Base-by-base conservation (phyloP, 1,139 yeast genomes). In the Suhomyces guaymorum region DNA sequence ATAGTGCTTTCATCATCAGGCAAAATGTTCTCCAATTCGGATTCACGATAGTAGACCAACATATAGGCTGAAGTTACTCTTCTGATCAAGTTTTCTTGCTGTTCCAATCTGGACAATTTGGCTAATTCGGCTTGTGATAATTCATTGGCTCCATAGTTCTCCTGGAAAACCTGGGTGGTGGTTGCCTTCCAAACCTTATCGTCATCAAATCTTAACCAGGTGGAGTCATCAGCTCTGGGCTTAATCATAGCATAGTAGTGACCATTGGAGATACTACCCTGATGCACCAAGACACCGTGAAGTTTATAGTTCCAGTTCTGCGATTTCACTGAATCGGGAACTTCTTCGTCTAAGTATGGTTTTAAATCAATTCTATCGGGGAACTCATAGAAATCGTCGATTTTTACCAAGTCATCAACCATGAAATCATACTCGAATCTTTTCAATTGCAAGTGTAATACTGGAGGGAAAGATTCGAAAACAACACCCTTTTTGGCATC, bases 401-500 rank as follows among this genome's bases (percentile, higher is more conserved):
- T 83, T 59, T 92, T 92, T 26, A 88, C 88, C 68, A 90, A 75
- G 55, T 82, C 85, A 57, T 90, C 97, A 42, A 86, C 83, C 70
- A 82, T 80, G 57, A 89, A 90, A 59, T 94, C 97, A 51, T 88
- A 92, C 55, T 92, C 98, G 56, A 90, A 94, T 49, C 99, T 73
- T 57, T 92, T 92, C 49, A 92, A 72, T 60, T 92, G 99, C 41
- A 92, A 68, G 59, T 94, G 97, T 41, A 92, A 68, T 6, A 92
- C 96, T 0, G 95, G 90, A 3, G 99, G 99, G 56, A 92, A 85
- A 6, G 80, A 75, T 55, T 85, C 82, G 55, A 92, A 92, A 0
- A 88, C 88, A 7, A 92, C 98, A 48, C 98, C 98, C 61, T 92
- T 92, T 51, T 85, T 85, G 10, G 98, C 98, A 61, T 89, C 97